phyloP scores from a whole-genome alignment of 805 yeast genomes.

The Nakazawaea laoshanensis region DNA sequence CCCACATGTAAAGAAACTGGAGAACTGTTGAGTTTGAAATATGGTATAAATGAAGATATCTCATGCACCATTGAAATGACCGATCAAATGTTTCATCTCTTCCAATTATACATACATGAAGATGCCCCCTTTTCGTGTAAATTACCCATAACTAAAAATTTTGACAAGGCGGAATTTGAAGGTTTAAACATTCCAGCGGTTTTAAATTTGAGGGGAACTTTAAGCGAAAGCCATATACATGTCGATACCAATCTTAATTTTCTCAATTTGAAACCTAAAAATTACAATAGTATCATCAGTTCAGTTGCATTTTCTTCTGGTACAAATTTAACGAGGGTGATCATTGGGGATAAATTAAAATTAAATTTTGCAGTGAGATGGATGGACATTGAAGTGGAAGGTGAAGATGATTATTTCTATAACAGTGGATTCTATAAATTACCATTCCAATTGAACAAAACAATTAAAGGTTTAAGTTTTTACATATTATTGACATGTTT shows the following conservation, averaged over 20 bases:
- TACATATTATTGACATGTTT: slow-evolving; percentile 10
- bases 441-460: slow-evolving; percentile 5
- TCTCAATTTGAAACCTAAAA: slow-evolving; percentile 30
- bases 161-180: slow-evolving; percentile 26
- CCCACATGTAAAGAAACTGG: slow-evolving; percentile 62
- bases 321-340: slow-evolving; percentile 49
- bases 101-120: slow-evolving; percentile 70
- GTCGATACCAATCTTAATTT: slow-evolving; percentile 51
- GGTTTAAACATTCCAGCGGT: slow-evolving; percentile 50
- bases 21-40: slow-evolving; percentile 45
- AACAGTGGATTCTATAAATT: slow-evolving; percentile 8
- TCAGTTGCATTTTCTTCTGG: slow-evolving; percentile 55
- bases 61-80: slow-evolving; percentile 55
- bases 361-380: slow-evolving; percentile 53
- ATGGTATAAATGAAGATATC: slow-evolving; percentile 40
- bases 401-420: slow-evolving; percentile 6
- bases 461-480: slow-evolving; percentile 7
- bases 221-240: slow-evolving; percentile 62
- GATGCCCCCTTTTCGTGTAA: slow-evolving; percentile 71
- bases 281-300: slow-evolving; percentile 35
- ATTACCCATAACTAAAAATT: slow-evolving; percentile 38
- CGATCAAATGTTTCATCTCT: slow-evolving; percentile 62
- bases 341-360: slow-evolving; percentile 58
- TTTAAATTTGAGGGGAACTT: slow-evolving; percentile 56
- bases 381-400: slow-evolving; percentile 19